Conservation (phyloP, 2,329 filamentous ascomycete genomes). For the Didymella sp. region DNA sequence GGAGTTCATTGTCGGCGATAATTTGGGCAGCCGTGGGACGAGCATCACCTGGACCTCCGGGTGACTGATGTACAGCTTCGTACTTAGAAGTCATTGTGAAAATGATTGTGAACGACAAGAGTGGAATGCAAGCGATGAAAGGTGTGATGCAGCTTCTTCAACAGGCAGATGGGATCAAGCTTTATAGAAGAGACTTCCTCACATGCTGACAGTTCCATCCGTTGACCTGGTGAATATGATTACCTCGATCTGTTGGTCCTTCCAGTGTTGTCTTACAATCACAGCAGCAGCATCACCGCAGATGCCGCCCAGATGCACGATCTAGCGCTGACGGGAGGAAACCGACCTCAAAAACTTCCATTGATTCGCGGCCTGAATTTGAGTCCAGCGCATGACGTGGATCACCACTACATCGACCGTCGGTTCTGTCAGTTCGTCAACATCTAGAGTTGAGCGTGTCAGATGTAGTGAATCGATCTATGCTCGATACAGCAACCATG, state of each 20-base stretch:
- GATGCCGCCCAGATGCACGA: neutral
- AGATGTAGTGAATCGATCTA: neutral
- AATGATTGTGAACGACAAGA: neutral
- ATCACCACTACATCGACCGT: neutral
- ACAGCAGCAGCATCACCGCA: too few species aligned
- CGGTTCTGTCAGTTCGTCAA: neutral
- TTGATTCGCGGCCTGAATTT: neutral
- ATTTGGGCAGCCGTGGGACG: constrained; percentile 1
- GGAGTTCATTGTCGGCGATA: neutral
- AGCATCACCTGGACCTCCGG: neutral
- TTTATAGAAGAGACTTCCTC: neutral
- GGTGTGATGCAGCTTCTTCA: neutral
- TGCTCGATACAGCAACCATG: neutral
- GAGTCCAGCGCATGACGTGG: neutral
- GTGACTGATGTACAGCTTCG: neutral
- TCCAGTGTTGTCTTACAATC: neutral
- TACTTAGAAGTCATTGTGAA: neutral
- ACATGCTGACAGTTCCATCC: neutral
- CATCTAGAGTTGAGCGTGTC: neutral
- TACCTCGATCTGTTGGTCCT: neutral
- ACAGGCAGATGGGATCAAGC: neutral
- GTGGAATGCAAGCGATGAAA: neutral
- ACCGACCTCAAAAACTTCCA: neutral
- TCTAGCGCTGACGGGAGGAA: too few species aligned
- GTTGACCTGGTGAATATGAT: neutral